Base-by-base conservation (phyloP, 768 basidiomycete genomes). In the Leucogyrophana mollusca region DNA sequence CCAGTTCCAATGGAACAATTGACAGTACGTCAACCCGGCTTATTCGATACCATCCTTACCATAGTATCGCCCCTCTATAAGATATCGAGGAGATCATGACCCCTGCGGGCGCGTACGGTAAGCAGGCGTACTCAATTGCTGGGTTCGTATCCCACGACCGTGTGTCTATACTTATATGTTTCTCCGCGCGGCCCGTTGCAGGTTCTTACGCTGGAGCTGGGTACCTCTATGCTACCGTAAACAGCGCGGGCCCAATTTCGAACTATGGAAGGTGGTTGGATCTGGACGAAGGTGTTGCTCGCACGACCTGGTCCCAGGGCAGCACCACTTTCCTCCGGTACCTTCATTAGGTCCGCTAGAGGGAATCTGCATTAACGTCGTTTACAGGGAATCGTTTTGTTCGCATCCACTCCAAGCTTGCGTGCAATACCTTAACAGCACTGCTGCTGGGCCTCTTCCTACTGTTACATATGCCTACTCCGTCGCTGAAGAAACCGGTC, bases 191-290 rank as follows among this genome's bases (percentile, higher is more conserved):
- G n/a, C 32, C 37, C 6, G n/a, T 34, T 39, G 23, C 30, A 87
- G 87, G 86, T 18, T 86, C 87, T 3, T 87, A 83, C 52, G 72
- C 80, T 3, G 79, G 79, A 4, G 80, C 87, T 5, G 85, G 85
- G 4, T 74, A 80, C 55, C 60, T 88, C 1, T 48, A 85, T 3
- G 71, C 78, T 0, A 78, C 73, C 9, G 51, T 85, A 20, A 60
- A 78, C 49, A 51, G 56, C 7, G 71, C 67, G 2, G 75, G 53
- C 14, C 4, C 42, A 4, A 52, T 58, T 9, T 54, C 60, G 2
- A 67, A 77, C 50, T 88, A 83, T 55, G 70, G 61, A 20, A 76
- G 87, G 20, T 88, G 82, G 79, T 69, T 90, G 24, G 85, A 90
- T 51, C 66, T 90, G 23, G 85, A 89, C 49, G 64, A 77, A 49